Percentiles rank a stretch among this genome's conserved stretches.
phyloP scores from a whole-genome alignment of 2,329 filamentous ascomycete species.

The Botryotinia convoluta region DNA sequence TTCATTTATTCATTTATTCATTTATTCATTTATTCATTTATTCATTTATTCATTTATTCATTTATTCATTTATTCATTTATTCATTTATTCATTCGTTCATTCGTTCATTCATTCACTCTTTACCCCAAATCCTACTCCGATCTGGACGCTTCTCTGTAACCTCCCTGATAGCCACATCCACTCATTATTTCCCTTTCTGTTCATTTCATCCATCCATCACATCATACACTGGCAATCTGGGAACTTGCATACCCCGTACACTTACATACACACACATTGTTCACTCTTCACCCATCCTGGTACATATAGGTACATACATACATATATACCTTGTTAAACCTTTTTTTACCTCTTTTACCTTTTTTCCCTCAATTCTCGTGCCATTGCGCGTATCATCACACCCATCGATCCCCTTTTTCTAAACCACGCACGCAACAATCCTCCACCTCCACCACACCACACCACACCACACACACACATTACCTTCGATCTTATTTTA shows the following conservation, averaged over 20 bases:
- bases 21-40: too few species aligned
- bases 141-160: background rate
- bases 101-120: background rate
- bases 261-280: background rate
- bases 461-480: background rate
- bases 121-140: background rate
- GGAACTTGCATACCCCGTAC: constrained; percentile 1
- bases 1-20: too few species aligned
- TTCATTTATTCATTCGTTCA: background rate
- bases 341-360: constrained; percentile 8
- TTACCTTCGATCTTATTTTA: background rate
- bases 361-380: constrained; percentile 10
- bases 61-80: too few species aligned
- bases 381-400: constrained; percentile 6
- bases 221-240: background rate
- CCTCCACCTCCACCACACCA: background rate
- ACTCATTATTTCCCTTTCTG: constrained; percentile 7
- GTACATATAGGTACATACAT: background rate
- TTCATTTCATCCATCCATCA: background rate
- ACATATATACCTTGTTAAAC: background rate
- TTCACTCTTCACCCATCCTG: background rate
- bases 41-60: background rate
- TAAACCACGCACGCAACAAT: background rate
- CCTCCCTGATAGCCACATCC: constrained; percentile 1
- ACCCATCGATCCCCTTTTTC: constrained; percentile 14